Conservation (phyloP, 129 eudicot genomes). For the Smallanthus sonchifolius region DNA sequence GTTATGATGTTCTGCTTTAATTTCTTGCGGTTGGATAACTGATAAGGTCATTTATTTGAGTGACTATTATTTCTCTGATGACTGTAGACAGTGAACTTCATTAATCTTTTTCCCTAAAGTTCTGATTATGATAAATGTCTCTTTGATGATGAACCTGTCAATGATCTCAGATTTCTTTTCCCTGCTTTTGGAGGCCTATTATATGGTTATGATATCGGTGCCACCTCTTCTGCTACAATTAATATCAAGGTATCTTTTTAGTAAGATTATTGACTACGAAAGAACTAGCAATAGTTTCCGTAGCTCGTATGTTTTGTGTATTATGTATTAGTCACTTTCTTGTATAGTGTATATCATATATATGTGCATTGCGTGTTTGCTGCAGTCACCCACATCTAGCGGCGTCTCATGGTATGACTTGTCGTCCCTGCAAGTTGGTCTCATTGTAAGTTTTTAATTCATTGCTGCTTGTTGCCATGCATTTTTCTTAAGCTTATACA, state of each 20-base stretch:
- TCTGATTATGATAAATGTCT: constrained; percentile 1
- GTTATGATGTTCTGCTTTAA: constrained; percentile 11
- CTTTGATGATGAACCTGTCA: not conserved
- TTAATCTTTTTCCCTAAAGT: not conserved
- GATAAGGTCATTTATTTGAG: constrained; percentile 10
- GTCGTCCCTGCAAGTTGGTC: constrained; percentile 86
- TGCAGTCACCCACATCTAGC: constrained; percentile 75
- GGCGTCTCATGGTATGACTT: constrained; percentile 86
- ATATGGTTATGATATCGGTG: constrained; percentile 97
- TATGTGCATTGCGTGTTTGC: constrained; percentile 1
- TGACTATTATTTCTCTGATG: not conserved
- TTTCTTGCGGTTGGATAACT: constrained; percentile 4
- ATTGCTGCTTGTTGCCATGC: constrained; percentile 5
- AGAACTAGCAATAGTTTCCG: constrained; percentile 7
- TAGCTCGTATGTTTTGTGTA: constrained; percentile 1
- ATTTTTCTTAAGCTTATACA: constrained; percentile 6
- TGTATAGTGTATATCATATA: not conserved
- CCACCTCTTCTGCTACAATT: constrained; percentile 86
- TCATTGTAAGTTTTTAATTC: constrained; percentile 61
- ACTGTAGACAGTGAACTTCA: not conserved
- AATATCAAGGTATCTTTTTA: constrained; percentile 53
- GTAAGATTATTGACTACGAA: constrained; percentile 1
- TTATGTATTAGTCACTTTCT: not conserved
- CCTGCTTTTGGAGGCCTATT: constrained; percentile 97
- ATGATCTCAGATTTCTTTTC: constrained; percentile 74